Evolutionary conservation across 139 green algal species (phyloP).

Genomic region (Chlorella sp.): DNA sequence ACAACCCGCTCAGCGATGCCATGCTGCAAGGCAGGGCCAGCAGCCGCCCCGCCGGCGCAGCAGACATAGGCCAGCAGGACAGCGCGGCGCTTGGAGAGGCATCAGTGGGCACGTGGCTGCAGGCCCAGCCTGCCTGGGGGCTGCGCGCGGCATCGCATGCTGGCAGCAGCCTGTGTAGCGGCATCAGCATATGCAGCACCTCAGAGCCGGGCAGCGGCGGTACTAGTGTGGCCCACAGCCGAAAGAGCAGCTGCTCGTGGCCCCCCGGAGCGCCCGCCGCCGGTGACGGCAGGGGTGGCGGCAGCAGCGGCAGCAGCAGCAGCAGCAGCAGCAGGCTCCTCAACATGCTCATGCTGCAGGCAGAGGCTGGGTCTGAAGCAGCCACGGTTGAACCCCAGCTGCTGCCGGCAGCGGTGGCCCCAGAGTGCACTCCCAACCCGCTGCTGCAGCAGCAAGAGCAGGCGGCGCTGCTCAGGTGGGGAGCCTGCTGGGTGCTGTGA

Average conservation of each 20-base stretch:
- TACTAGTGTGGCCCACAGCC: background rate
- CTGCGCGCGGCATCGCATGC: background rate
- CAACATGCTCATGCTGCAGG: conserved; percentile 18
- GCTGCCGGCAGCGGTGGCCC: background rate
- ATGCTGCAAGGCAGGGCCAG: background rate
- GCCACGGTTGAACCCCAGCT: background rate
- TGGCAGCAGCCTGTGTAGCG: background rate
- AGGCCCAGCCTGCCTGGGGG: background rate
- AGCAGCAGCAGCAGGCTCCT: conserved; percentile 1
- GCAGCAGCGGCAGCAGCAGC: background rate
- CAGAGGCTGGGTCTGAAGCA: background rate
- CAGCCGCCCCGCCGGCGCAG: background rate
- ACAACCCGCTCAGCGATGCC: background rate
- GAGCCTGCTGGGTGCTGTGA: no score
- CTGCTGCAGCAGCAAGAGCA: background rate
- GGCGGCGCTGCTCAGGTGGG: conserved; percentile 14
- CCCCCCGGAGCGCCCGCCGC: background rate
- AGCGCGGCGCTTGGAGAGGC: background rate
- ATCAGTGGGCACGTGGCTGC: background rate
- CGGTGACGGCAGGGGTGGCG: background rate
- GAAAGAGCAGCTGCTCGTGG: background rate
- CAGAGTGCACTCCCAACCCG: background rate
- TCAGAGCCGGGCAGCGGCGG: background rate
- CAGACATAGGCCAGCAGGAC: background rate
- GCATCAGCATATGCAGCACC: conserved; percentile 12